Evolutionary conservation across 768 basidiomycete species (phyloP).

Genomic region (Kwoniella dejecticola): DNA sequence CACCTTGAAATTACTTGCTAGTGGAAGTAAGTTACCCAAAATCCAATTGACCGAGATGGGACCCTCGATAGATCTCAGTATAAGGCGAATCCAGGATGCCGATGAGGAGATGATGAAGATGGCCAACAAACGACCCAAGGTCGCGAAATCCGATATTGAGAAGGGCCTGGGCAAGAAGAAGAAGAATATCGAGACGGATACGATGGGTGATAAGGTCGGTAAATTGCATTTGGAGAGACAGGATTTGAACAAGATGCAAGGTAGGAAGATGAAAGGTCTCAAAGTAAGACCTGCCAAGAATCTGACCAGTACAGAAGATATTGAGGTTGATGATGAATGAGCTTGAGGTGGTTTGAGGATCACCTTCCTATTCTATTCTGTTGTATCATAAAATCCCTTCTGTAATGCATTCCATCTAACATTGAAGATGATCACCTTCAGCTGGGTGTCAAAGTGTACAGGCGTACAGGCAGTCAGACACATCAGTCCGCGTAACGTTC

Average conservation of each 20-base stretch:
- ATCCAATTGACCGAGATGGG: slow-evolving; percentile 87
- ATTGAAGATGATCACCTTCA: background rate
- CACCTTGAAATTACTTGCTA: slow-evolving; percentile 68
- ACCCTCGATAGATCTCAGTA: slow-evolving; percentile 77
- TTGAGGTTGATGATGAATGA: background rate
- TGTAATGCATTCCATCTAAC: slow-evolving; percentile 16
- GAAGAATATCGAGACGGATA: slow-evolving; percentile 92
- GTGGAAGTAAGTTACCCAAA: slow-evolving; percentile 77
- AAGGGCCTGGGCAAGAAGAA: slow-evolving; percentile 76
- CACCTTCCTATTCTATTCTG: slow-evolving; percentile 7
- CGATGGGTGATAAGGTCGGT: slow-evolving; percentile 95
- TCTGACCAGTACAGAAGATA: slow-evolving; percentile 28
- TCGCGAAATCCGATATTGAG: slow-evolving; percentile 85
- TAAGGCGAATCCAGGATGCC: slow-evolving; percentile 73
- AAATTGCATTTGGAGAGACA: slow-evolving; percentile 86
- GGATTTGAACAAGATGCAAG: slow-evolving; percentile 81
- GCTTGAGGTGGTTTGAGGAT: no score
- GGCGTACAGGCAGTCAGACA: no score
- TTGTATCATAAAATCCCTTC: slow-evolving; percentile 23
- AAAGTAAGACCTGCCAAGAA: slow-evolving; percentile 55
- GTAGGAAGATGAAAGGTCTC: slow-evolving; percentile 94
- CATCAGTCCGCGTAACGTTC: no score
- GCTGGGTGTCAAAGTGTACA: no score
- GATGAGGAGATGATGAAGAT: slow-evolving; percentile 77
- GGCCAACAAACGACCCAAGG: slow-evolving; percentile 79